Evolutionary conservation across 106 monocot genomes (phyloP).

Genomic region (Platanthera guangdongensis): DNA sequence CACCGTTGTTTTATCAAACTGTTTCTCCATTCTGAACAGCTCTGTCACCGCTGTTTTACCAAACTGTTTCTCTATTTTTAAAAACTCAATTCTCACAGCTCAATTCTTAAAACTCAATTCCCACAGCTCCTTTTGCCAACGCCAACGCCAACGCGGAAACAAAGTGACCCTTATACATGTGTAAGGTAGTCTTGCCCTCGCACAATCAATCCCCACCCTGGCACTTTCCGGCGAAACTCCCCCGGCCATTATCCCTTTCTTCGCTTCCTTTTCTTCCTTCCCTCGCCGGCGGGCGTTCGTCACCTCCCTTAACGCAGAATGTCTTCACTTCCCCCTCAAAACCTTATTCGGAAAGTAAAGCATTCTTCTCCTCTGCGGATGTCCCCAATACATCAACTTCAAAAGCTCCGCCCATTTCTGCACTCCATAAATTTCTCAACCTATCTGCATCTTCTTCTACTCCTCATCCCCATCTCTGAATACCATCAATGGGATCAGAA

Average conservation of each 20-base stretch:
- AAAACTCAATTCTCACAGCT: too few species aligned
- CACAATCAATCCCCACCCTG: too few species aligned
- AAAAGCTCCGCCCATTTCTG: not conserved
- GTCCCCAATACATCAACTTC: not conserved
- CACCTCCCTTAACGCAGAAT: not conserved
- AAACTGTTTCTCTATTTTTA: too few species aligned
- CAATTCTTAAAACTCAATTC: too few species aligned
- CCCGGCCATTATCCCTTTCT: not conserved
- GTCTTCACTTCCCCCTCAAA: not conserved
- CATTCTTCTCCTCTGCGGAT: conserved; percentile 8
- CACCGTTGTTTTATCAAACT: too few species aligned
- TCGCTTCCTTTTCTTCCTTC: not conserved
- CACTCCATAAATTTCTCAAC: not conserved
- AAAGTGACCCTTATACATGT: too few species aligned
- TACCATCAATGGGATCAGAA: conserved; percentile 1
- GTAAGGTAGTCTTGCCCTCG: too few species aligned
- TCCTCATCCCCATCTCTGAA: not conserved
- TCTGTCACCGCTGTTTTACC: too few species aligned
- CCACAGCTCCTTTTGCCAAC: too few species aligned
- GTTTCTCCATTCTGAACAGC: too few species aligned
- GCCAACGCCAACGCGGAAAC: too few species aligned
- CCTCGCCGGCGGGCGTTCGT: not conserved
- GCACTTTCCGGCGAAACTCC: too few species aligned
- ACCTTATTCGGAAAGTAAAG: conserved; percentile 12
- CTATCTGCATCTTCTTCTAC: not conserved